Conservation (phyloP, 805 yeast species). For the Pichia californica region DNA sequence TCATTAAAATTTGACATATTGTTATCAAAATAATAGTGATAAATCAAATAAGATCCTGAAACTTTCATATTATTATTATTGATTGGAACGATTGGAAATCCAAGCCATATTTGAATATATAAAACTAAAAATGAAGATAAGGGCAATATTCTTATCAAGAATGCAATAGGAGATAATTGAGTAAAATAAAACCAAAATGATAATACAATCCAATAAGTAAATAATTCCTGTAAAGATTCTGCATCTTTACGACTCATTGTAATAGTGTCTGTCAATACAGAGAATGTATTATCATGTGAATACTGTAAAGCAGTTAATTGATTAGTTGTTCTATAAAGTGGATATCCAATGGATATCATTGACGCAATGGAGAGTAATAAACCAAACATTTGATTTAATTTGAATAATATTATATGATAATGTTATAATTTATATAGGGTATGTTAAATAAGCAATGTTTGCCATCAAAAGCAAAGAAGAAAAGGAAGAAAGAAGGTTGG, state of each 20-base stretch:
- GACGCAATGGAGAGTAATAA: neutral
- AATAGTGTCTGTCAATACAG: constrained; percentile 7
- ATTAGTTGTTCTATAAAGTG: constrained; percentile 29
- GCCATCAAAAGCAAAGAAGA: too few relatives aligned
- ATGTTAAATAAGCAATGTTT: too few relatives aligned
- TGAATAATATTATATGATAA: too few relatives aligned
- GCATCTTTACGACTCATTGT: neutral
- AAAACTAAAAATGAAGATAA: constrained; percentile 45
- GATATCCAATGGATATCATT: constrained; percentile 37
- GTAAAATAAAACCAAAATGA: constrained; percentile 27
- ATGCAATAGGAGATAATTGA: constrained; percentile 23
- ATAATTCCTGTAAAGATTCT: constrained; percentile 33
- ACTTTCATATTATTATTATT: neutral
- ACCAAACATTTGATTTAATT: constrained; percentile 8
- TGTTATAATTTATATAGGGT: too few relatives aligned
- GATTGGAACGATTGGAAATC: constrained; percentile 35
- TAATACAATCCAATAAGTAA: constrained; percentile 62
- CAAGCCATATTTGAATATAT: constrained; percentile 53
- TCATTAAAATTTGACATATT: constrained; percentile 1
- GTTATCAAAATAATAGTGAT: constrained; percentile 9
- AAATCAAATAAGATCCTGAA: constrained; percentile 11
- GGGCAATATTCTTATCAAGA: constrained; percentile 47
- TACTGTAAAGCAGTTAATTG: constrained; percentile 5
- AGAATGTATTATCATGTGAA: neutral
- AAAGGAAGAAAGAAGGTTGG: too few relatives aligned